phyloP scores from a whole-genome alignment of 129 eudicot genomes.

The Flaveria linearis region DNA sequence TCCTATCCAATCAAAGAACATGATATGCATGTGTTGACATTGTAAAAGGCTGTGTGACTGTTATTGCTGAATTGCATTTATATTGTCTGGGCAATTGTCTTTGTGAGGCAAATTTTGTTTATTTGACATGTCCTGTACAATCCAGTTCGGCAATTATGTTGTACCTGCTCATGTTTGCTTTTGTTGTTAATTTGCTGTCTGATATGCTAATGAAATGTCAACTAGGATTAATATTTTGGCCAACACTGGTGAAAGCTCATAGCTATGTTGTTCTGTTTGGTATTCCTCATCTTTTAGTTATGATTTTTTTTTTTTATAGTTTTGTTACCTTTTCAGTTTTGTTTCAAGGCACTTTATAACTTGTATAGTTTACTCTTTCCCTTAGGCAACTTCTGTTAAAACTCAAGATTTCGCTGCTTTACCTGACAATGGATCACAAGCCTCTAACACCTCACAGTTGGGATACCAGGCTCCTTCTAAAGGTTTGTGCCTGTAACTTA shows the following conservation, averaged over 20 bases:
- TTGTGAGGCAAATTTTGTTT: not conserved
- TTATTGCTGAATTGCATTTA: not conserved
- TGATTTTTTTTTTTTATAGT: not conserved
- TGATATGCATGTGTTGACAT: conserved; percentile 5
- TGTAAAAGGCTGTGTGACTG: not conserved
- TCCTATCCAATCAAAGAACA: not conserved
- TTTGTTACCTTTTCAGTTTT: conserved; percentile 16
- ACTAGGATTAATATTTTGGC: not conserved
- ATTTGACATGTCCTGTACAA: not conserved
- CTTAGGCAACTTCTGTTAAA: conserved; percentile 51
- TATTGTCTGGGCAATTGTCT: not conserved
- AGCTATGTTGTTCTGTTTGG: not conserved
- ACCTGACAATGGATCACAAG: conserved; percentile 62
- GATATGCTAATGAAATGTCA: not conserved
- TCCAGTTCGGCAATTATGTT: not conserved
- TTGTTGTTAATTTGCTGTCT: not conserved
- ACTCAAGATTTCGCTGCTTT: conserved; percentile 49
- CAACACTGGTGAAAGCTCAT: conserved; percentile 1
- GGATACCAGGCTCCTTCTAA: conserved; percentile 54
- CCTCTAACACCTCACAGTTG: conserved; percentile 55
- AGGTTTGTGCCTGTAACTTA: conserved; percentile 48
- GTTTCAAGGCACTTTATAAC: conserved; percentile 21
- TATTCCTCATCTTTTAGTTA: not conserved
- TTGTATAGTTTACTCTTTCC: conserved; percentile 29
- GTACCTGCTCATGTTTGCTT: conserved; percentile 4